Evolutionary conservation across 1,284 basidiomycete species (phyloP).

Genomic region (Fomitopsis pinicola): DNA sequence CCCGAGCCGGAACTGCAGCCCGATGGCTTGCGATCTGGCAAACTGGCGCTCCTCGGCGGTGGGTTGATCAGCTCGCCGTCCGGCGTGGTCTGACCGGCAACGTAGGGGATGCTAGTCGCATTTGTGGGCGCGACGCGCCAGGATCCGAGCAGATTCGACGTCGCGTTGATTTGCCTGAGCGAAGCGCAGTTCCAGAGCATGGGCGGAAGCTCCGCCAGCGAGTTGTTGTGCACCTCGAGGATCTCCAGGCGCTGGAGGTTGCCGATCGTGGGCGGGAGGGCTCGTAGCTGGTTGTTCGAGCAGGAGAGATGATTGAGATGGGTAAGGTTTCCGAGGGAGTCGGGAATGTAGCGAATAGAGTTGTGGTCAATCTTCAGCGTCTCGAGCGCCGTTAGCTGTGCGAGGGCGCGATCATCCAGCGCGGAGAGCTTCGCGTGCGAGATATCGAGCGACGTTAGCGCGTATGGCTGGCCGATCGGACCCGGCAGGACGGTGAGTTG

Average conservation of each 20-base stretch:
- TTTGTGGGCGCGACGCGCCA: constrained; percentile 61
- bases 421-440: constrained; percentile 89
- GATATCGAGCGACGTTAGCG: constrained; percentile 82
- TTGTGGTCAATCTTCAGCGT: constrained; percentile 82
- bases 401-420: constrained; percentile 72
- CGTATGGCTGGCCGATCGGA: constrained; percentile 52
- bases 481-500: constrained; percentile 67
- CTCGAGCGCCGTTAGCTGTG: constrained; percentile 71
- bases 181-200: constrained; percentile 84
- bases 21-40: constrained; percentile 42
- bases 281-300: constrained; percentile 85
- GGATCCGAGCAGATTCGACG: constrained; percentile 80
- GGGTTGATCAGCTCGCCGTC: constrained; percentile 5
- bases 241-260: constrained; percentile 71
- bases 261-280: constrained; percentile 79
- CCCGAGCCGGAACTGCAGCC: constrained; percentile 25
- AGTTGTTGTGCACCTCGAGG: constrained; percentile 92
- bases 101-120: constrained; percentile 5
- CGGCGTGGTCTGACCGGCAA: constrained; percentile 6
- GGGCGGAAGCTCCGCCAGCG: constrained; percentile 72
- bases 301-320: constrained; percentile 77
- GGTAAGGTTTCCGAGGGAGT: constrained; percentile 71
- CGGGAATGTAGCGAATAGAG: constrained; percentile 82
- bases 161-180: constrained; percentile 78
- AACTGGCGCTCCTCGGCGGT: constrained; percentile 1